Conservation (phyloP, 768 basidiomycete species). For the Tephrocybe sp. region DNA sequence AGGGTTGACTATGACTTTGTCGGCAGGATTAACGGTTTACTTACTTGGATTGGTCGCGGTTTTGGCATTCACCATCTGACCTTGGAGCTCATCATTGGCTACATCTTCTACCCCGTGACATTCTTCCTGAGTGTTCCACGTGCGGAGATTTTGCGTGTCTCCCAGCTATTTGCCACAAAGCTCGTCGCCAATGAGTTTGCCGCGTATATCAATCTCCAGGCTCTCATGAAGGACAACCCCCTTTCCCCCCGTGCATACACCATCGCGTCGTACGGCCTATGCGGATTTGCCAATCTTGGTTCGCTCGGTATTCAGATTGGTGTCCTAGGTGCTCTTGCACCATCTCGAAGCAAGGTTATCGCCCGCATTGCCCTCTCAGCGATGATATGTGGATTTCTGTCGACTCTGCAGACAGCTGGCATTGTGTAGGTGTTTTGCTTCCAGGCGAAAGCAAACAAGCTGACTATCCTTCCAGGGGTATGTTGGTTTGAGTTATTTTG, state of each 20-base stretch:
- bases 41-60: slow-evolving; percentile 87
- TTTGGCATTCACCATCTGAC: slow-evolving; percentile 84
- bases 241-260: slow-evolving; percentile 75
- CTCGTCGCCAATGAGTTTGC: slow-evolving; percentile 87
- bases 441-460: slow-evolving; percentile 13
- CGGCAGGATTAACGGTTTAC: slow-evolving; percentile 73
- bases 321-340: slow-evolving; percentile 45
- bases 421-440: slow-evolving; percentile 24
- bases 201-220: slow-evolving; percentile 65
- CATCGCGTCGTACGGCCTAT: slow-evolving; percentile 85
- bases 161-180: slow-evolving; percentile 83
- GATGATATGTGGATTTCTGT: slow-evolving; percentile 34
- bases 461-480: slow-evolving; percentile 16
- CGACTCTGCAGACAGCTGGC: slow-evolving; percentile 34
- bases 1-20: not conserved
- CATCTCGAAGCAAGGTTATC: slow-evolving; percentile 66
- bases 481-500: slow-evolving; percentile 17
- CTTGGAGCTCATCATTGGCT: slow-evolving; percentile 81
- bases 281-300: slow-evolving; percentile 88
- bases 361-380: slow-evolving; percentile 62
- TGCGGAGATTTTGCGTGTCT: slow-evolving; percentile 76
- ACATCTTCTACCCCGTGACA: slow-evolving; percentile 85
- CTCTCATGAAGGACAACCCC: slow-evolving; percentile 45
- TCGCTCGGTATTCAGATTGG: slow-evolving; percentile 81
- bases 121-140: slow-evolving; percentile 83